A percentile compares a stretch with the other conserved stretches of the same genome.
These are phyloP conservation scores for Boechera divaricarpa DNA, from an alignment of 345 rosid genomes.

Conservation along the genomic window DNA sequence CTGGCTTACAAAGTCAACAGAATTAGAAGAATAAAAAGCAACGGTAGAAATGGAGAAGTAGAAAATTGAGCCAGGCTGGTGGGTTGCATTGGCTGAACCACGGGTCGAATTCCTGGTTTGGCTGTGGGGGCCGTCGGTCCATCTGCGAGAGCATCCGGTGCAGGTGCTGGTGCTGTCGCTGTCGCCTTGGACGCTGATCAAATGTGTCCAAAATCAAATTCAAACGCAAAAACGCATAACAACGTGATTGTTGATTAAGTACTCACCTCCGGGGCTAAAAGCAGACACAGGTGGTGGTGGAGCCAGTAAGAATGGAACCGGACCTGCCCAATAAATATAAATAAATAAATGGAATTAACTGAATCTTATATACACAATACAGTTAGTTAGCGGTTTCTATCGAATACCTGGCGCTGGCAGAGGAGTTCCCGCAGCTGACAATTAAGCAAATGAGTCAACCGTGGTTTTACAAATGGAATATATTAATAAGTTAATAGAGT, in stretches of 20 bases:
- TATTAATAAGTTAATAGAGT: background rate
- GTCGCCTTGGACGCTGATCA: conserved; percentile 42
- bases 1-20: conserved; percentile 28
- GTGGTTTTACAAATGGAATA: background rate
- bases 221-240: background rate
- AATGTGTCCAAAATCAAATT: conserved; percentile 3
- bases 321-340: conserved; percentile 56
- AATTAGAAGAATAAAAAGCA: conserved; percentile 25
- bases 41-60: conserved; percentile 29
- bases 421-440: conserved; percentile 80
- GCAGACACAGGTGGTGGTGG: conserved; percentile 61
- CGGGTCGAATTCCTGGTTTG: conserved; percentile 42
- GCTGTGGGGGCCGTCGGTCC: conserved; percentile 22
- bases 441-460: conserved; percentile 1
- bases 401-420: conserved; percentile 80
- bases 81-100: conserved; percentile 42
- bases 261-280: conserved; percentile 62
- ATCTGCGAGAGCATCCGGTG: conserved; percentile 3
- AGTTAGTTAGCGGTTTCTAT: background rate
- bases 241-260: background rate
- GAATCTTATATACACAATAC: background rate
- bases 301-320: conserved; percentile 58
- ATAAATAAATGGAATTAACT: background rate
- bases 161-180: background rate
- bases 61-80: conserved; percentile 37